Conservation (phyloP, 768 basidiomycete genomes). For the Tephrocybe sp. region DNA sequence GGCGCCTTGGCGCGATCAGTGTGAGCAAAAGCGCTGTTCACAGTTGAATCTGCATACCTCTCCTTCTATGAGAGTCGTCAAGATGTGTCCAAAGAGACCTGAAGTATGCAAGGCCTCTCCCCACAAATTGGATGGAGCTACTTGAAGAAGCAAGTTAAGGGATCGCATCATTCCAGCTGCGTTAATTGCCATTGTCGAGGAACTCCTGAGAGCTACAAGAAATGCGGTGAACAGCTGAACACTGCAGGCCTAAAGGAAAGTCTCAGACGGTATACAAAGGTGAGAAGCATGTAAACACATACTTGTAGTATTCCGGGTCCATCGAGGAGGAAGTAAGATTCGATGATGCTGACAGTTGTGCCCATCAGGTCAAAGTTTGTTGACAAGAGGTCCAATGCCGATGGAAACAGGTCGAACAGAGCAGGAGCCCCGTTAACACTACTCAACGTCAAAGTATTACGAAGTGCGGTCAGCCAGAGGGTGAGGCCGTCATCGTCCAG, state of each 20-base stretch:
- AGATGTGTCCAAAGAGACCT: slow-evolving; percentile 65
- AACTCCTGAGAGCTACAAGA: slow-evolving; percentile 47
- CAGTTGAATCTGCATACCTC: slow-evolving; percentile 58
- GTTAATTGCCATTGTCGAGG: slow-evolving; percentile 48
- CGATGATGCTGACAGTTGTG: slow-evolving; percentile 62
- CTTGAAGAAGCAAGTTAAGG: slow-evolving; percentile 60
- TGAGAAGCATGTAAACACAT: slow-evolving; percentile 12
- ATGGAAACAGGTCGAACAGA: slow-evolving; percentile 67
- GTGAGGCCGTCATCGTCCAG: slow-evolving; percentile 78
- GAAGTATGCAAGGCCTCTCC: slow-evolving; percentile 72
- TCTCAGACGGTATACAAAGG: neutral
- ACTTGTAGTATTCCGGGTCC: slow-evolving; percentile 64
- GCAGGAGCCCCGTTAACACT: slow-evolving; percentile 45
- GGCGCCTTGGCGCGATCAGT: slow-evolving; percentile 30
- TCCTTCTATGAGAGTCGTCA: slow-evolving; percentile 62
- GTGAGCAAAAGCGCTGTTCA: slow-evolving; percentile 5
- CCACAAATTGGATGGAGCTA: slow-evolving; percentile 66
- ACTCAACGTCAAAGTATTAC: slow-evolving; percentile 58
- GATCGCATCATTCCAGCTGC: slow-evolving; percentile 62
- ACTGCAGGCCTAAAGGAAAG: slow-evolving; percentile 47
- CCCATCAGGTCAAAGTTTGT: slow-evolving; percentile 77
- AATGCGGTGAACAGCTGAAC: slow-evolving; percentile 60
- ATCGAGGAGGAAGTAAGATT: slow-evolving; percentile 81
- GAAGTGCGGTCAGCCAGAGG: slow-evolving; percentile 73
- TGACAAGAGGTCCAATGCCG: slow-evolving; percentile 57